These are phyloP conservation scores for Effrenium voratum DNA, from an alignment of 73 alveolate species.

Conservation along the genomic window DNA sequence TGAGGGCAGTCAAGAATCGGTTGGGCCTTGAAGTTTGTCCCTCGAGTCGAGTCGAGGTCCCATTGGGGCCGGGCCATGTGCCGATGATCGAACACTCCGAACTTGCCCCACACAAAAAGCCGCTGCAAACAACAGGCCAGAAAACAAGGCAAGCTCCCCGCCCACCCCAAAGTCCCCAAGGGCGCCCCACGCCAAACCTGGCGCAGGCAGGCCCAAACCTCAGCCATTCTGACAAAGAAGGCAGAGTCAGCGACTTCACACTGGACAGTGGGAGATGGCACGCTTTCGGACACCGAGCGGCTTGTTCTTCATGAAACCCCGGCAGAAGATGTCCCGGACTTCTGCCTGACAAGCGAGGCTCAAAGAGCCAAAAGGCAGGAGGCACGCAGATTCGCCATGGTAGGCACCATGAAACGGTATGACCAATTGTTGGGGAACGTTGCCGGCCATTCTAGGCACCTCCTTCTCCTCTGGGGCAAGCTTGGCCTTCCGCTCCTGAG, in stretches of 20 bases:
- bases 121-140: neutral
- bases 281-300: neutral
- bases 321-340: slow-evolving; percentile 80
- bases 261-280: neutral
- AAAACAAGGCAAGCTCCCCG: neutral
- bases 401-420: too few relatives aligned
- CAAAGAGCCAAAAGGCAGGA: neutral
- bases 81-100: too few relatives aligned
- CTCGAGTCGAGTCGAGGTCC: too few relatives aligned
- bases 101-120: neutral
- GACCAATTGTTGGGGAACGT: too few relatives aligned
- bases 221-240: neutral
- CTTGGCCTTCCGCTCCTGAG: slow-evolving; percentile 59
- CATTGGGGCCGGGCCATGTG: too few relatives aligned
- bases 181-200: slow-evolving; percentile 28
- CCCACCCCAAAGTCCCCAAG: too few relatives aligned
- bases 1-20: too few relatives aligned
- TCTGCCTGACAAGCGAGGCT: slow-evolving; percentile 17
- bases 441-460: too few relatives aligned
- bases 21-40: too few relatives aligned
- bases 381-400: neutral
- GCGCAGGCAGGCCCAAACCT: slow-evolving; percentile 86
- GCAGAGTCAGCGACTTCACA: neutral
- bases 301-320: slow-evolving; percentile 67
- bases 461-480: slow-evolving; percentile 87